Base-by-base conservation (phyloP, 805 yeast genomes). In the Yarrowia keelungensis region DNA sequence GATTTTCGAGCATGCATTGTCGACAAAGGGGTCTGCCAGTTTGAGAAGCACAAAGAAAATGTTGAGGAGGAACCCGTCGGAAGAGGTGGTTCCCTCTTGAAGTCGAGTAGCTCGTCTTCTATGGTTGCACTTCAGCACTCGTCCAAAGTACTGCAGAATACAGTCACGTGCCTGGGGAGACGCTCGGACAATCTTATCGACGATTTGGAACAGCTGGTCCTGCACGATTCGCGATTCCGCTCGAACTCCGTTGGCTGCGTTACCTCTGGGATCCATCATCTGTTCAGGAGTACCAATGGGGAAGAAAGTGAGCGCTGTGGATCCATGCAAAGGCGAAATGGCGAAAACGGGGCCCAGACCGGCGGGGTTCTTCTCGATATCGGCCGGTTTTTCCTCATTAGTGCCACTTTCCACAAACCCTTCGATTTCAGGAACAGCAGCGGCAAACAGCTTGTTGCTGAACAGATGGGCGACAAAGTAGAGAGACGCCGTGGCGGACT, bases 1-100 rank as follows among this genome's bases (percentile, higher is more conserved):
- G 66, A 94, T 80, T 76, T 91, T 92, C 47, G 83, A 76, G 71
- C 82, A 89, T 2, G 84, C 79, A 0, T 87, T 83, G 69, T 89
- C 94, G 70, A 91, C 81, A 75, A 95, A 94, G 39, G 99, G 99
- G 75, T 87, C 86, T 43, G 97, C 88, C 70, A 95, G 84, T 73
- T 85, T 86, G 70, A 89, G 83, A 70, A 92, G 79, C 0, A 93
- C 81, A 70, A 86, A 75, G 0, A 92, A 81, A 16, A 92, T 82
- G 78, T 94, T 94, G 67, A 88, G 81, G 90, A 92, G 89, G 71
- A 95, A 84, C 1, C 92, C 92, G 79, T 94, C 92, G 8, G 91
- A 82, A 0, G 97, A 87, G 64, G 90, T 80, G 69, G 86, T 84
- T 15, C 82, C 80, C 76, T 91, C 97, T 71, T 89, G 87, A 42